Conservation (phyloP, 192 early-diverging fungal species). For the Chytriomyces confervae region DNA sequence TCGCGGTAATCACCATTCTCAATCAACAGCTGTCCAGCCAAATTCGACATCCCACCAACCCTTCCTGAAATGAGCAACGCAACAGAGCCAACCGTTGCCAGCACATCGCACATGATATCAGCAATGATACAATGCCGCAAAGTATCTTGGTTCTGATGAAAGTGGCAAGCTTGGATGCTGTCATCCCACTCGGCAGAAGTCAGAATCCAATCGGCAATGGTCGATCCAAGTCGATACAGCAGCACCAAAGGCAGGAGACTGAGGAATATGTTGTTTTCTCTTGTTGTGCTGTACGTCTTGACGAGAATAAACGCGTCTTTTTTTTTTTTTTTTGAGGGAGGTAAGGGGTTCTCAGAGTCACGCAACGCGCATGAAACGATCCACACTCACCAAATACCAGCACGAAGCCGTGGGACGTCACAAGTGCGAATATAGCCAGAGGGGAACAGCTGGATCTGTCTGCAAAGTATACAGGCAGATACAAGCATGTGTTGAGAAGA, state of each 20-base stretch:
- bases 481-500: no score
- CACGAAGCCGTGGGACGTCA: no score
- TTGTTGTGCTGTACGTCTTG: constrained; percentile 1
- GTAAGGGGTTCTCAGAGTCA: no score
- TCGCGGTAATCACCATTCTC: no score
- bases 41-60: not conserved
- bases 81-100: not conserved
- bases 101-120: constrained; percentile 1
- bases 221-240: constrained; percentile 2
- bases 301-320: not conserved
- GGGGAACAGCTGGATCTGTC: no score
- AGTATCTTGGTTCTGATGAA: not conserved
- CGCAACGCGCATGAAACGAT: no score
- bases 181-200: not conserved
- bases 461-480: no score
- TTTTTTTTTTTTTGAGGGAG: no score
- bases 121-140: not conserved
- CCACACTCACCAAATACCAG: no score
- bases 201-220: not conserved
- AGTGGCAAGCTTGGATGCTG: not conserved
- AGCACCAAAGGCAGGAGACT: not conserved
- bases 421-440: no score
- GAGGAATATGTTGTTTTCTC: not conserved
- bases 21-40: no score
- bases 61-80: not conserved